phyloP scores from a whole-genome alignment of 768 basidiomycete genomes.

The Pisolithus tinctorius region DNA sequence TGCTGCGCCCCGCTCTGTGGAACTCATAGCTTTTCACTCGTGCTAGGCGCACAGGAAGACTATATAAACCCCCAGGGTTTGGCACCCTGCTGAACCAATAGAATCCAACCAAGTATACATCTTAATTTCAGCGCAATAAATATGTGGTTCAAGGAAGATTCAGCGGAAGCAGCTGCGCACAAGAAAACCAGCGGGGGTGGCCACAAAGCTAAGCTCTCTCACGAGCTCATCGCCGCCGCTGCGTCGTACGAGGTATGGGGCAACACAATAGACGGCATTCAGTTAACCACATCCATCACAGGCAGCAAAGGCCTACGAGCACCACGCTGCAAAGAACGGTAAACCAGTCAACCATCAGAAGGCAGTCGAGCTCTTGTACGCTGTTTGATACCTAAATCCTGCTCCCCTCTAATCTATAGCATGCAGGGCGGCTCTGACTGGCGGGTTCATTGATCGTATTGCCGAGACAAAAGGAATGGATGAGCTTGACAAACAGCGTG shows the following conservation, averaged over 20 bases:
- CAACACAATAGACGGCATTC: neutral
- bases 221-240: conserved; percentile 22
- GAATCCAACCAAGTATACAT: no score
- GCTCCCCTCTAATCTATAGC: neutral
- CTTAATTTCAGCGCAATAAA: neutral
- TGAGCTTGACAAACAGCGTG: conserved; percentile 10
- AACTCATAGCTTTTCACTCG: no score
- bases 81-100: no score
- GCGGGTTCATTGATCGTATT: conserved; percentile 19
- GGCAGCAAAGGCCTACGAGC: conserved; percentile 25
- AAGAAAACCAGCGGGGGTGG: conserved; percentile 5
- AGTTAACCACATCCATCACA: conserved; percentile 5
- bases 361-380: conserved; percentile 22
- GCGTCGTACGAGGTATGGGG: conserved; percentile 20
- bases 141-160: conserved; percentile 20
- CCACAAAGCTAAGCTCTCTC: conserved; percentile 18
- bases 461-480: conserved; percentile 22
- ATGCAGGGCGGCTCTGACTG: conserved; percentile 19
- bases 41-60: no score
- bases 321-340: conserved; percentile 13
- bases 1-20: no score
- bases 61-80: no score
- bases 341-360: conserved; percentile 18
- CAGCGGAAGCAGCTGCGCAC: conserved; percentile 19
- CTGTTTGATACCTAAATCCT: neutral